These are phyloP conservation scores for Rubroboletus satanas DNA, from an alignment of 768 basidiomycete genomes.

Conservation along the genomic window DNA sequence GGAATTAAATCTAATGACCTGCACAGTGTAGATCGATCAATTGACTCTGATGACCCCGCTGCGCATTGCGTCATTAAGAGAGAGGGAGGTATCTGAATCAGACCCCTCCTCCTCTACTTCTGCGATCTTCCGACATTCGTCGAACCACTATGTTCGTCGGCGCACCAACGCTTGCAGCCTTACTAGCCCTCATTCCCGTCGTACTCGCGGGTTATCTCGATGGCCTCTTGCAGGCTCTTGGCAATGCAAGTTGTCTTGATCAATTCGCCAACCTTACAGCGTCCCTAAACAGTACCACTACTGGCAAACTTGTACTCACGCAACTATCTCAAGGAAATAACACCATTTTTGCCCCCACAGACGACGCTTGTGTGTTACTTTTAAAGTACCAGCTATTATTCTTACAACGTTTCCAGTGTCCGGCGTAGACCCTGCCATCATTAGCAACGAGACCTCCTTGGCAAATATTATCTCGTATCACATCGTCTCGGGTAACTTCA, in stretches of 20 bases:
- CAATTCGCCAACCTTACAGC: slow-evolving; percentile 38
- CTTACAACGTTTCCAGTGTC: slow-evolving; percentile 14
- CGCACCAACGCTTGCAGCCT: slow-evolving; percentile 2
- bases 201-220: slow-evolving; percentile 31
- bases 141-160: slow-evolving; percentile 19
- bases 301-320: slow-evolving; percentile 42
- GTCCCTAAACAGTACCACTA: slow-evolving; percentile 41
- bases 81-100: neutral
- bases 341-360: slow-evolving; percentile 56
- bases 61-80: slow-evolving; percentile 30
- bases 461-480: slow-evolving; percentile 56
- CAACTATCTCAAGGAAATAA: slow-evolving; percentile 42
- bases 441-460: slow-evolving; percentile 34
- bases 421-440: neutral
- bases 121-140: neutral
- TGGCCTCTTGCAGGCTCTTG: slow-evolving; percentile 37
- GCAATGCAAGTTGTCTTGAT: slow-evolving; percentile 36
- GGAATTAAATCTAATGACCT: neutral
- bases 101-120: neutral
- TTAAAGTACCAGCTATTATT: neutral
- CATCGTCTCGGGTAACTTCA: slow-evolving; percentile 50
- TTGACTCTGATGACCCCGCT: slow-evolving; percentile 4
- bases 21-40: neutral
- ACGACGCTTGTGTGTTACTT: slow-evolving; percentile 48
- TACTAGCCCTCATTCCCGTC: slow-evolving; percentile 23